Base-by-base conservation (phyloP, 1,284 basidiomycete species). In the Cryptococcus sp. region DNA sequence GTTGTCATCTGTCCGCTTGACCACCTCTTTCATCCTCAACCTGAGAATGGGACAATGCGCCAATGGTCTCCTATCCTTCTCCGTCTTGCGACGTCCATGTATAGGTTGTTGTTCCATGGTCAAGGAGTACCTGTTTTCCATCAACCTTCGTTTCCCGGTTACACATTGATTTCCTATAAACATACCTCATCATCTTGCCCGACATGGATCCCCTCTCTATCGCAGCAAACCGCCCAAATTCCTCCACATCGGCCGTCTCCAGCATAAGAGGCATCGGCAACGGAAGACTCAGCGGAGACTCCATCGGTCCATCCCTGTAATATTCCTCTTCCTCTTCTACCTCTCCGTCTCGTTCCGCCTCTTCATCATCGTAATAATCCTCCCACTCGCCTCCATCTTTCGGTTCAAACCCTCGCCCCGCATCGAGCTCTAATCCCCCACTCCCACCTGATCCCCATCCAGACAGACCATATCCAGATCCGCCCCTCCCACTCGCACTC, bases 1-100 rank as follows among this genome's bases (percentile, higher is more conserved):
- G 28, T 28, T 21, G n/a, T 28, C 46, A 34, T 18, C 26, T 16
- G 34, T 24, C 2, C 16, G n/a, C 32, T 28, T 19, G 7, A 26
- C 9, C 26, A 56, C 57, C 36, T 63, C 58, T 21, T 38, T 32
- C 21, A 61, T 52, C 46, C 50, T 52, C 1, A 66, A 31, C 10
- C 64, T 56, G 6, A 61, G 31, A 5, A 67, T 63, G 1, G 65
- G 63, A 6, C 52, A 59, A 14, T 62, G 64, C 2, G 62, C 62
- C 5, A 66, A 33, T 7, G 64, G 57, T 31, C 64, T 47, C 3
- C 65, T 44, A 35, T 66, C 65, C 48, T 65, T 65, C 21, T 66
- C 65, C 1, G 61, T 64, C 39, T 63, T 65, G 11, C 62, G 50
- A 10, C 62, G 44, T 1, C 65, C 65, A 25, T 56, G 53, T 21